Base-by-base conservation (phyloP, 2,329 filamentous ascomycete genomes). In the Acarospora socialis region DNA sequence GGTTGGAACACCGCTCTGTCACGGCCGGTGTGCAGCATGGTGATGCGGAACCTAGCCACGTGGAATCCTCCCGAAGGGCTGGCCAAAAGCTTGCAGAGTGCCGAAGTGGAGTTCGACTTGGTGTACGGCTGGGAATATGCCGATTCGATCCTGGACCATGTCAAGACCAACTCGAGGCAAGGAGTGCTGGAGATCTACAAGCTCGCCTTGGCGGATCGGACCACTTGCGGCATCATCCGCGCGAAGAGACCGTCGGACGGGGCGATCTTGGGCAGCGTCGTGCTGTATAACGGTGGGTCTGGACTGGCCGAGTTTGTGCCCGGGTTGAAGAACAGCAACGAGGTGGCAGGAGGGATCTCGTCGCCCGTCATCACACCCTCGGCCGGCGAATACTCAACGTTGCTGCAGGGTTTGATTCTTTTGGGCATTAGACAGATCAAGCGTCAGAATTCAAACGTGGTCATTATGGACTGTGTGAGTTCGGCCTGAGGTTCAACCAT, bases 351-450 rank as follows among this genome's bases (percentile, higher is more conserved):
- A 3, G 83, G 82, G 5, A 82, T 92, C 27, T 74, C 84, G 9
- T 81, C 79, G 14, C 81, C 81, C 0, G 72, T 90, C 7, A 78
- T 90, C 27, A 74, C 77, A 2, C 66, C 77, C 0, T 68, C 69
- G 2, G 66, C 73, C 1, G 71, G 70, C 28, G 72, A 77, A 37
- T 79, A 81, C 47, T 72, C 77, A 17, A 75, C 68, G 0, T 54
- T 90, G 18, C 65, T 87, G 37, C 82, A 92, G 55, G 82, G 82
- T 0, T 56, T 92, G 41, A 78, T 82, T 9, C 56, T 92, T 39
- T 72, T 92, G 58, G 81, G 80, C 1, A 73, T 90, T 46, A 70
- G 80, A 35, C 82, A 90, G 56, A 80, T 83, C 52, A 87, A 86
- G 54, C 70, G 70, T 44, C 72, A 86, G 49, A 81, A 79, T 39